Percentiles rank a stretch among this genome's conserved stretches.
phyloP scores from a whole-genome alignment of 2,329 filamentous ascomycete genomes.

The Magnaporthiopsis incrustans region DNA sequence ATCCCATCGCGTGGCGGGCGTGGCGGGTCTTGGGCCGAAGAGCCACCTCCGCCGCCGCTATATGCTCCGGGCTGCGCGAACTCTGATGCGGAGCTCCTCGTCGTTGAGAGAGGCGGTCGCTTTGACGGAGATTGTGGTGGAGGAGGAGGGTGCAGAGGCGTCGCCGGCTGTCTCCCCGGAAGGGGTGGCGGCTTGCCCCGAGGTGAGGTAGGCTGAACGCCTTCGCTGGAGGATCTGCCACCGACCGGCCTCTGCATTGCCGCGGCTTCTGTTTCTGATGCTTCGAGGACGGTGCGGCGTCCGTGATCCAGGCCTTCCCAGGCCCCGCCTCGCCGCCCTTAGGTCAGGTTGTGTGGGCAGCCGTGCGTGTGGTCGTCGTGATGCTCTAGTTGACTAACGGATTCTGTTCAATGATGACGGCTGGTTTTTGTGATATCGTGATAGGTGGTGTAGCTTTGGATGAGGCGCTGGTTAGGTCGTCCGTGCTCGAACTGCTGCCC shows the following conservation, averaged over 20 bases:
- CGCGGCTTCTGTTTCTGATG: neutral
- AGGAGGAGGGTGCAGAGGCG: too few species aligned
- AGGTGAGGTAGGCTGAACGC: neutral
- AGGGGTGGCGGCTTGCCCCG: neutral
- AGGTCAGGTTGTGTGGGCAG: neutral
- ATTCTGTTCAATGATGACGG: neutral
- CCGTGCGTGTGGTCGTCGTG: too few species aligned
- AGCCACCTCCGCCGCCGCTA: neutral
- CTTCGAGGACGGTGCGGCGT: neutral
- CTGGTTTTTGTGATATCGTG: neutral
- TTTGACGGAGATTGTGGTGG: neutral
- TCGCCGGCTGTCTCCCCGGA: too few species aligned
- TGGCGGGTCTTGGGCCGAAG: slow-evolving; percentile 35
- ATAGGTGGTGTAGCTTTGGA: neutral
- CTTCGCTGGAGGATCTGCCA: neutral
- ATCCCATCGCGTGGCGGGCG: slow-evolving; percentile 44
- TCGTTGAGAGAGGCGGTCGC: neutral
- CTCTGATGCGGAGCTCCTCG: neutral
- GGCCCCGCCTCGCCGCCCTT: too few species aligned
- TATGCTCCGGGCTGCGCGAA: neutral
- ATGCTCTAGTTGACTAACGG: neutral
- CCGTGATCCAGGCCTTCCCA: neutral
- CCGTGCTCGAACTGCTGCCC: too few species aligned
- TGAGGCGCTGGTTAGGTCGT: neutral
- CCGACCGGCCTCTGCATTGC: neutral